Conservation (phyloP, 371 early-diverging fungal species). For the Mucor piriformis region DNA sequence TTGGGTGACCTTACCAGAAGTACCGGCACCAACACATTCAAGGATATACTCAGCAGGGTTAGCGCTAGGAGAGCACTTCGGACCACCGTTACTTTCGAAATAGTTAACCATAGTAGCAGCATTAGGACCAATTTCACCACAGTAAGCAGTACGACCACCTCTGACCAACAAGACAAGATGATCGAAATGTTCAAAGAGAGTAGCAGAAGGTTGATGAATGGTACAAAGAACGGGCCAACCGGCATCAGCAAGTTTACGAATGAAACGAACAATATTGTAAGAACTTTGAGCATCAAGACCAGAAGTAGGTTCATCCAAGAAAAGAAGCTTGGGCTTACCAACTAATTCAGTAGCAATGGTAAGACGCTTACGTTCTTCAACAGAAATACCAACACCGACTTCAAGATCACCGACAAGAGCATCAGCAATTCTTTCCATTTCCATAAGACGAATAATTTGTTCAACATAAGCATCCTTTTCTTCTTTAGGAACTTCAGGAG, state of each 20-base stretch:
- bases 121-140: conserved; percentile 72
- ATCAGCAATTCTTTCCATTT: conserved; percentile 66
- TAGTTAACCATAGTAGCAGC: conserved; percentile 58
- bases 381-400: conserved; percentile 63
- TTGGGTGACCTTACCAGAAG: conserved; percentile 56
- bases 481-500: conserved; percentile 57
- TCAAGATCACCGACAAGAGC: conserved; percentile 64
- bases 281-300: conserved; percentile 74
- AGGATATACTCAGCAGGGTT: conserved; percentile 78
- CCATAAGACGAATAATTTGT: conserved; percentile 67
- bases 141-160: conserved; percentile 81
- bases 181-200: conserved; percentile 84
- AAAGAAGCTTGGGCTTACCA: conserved; percentile 75
- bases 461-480: conserved; percentile 74
- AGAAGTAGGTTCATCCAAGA: conserved; percentile 89
- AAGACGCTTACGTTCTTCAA: conserved; percentile 69
- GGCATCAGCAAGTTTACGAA: conserved; percentile 71
- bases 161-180: conserved; percentile 77
- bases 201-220: conserved; percentile 86
- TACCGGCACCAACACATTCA: conserved; percentile 67
- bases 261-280: conserved; percentile 74
- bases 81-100: conserved; percentile 69
- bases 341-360: conserved; percentile 77
- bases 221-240: conserved; percentile 79
- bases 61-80: conserved; percentile 57